phyloP scores from a whole-genome alignment of 1,284 basidiomycete genomes.

The Ceratobasidium sp. region DNA sequence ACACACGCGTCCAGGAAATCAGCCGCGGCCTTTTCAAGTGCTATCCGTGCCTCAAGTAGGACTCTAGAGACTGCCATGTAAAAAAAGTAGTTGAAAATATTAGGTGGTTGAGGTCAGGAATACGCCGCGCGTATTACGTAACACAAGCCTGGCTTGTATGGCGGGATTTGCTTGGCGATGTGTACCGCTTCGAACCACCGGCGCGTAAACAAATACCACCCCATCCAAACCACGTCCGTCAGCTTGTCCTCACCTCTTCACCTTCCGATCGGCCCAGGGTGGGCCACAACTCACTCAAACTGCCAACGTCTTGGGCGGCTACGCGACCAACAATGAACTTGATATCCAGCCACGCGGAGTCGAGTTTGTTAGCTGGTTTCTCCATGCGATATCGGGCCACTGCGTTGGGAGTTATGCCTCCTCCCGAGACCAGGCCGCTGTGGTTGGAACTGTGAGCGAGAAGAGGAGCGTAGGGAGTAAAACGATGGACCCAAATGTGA shows the following conservation, averaged over 20 bases:
- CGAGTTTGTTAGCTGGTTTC: slow-evolving; percentile 89
- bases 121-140: no score
- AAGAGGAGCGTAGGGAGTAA: slow-evolving; percentile 94
- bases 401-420: slow-evolving; percentile 97
- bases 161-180: no score
- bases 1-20: background rate
- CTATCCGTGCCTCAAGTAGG: no score
- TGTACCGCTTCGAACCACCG: no score
- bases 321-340: slow-evolving; percentile 87
- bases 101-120: no score
- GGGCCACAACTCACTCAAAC: slow-evolving; percentile 81
- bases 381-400: slow-evolving; percentile 77
- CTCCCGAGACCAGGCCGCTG: slow-evolving; percentile 93
- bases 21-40: background rate
- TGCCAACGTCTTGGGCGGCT: slow-evolving; percentile 78
- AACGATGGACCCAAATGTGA: slow-evolving; percentile 77
- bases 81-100: no score
- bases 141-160: no score
- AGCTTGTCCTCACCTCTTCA: slow-evolving; percentile 91
- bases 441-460: slow-evolving; percentile 93
- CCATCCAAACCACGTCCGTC: slow-evolving; percentile 72
- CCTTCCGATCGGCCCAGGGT: slow-evolving; percentile 81
- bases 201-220: no score
- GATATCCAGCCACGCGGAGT: slow-evolving; percentile 97
- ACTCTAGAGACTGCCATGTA: no score